These are phyloP conservation scores for Brassica cretica DNA, from an alignment of 345 rosid genomes.

Conservation along the genomic window DNA sequence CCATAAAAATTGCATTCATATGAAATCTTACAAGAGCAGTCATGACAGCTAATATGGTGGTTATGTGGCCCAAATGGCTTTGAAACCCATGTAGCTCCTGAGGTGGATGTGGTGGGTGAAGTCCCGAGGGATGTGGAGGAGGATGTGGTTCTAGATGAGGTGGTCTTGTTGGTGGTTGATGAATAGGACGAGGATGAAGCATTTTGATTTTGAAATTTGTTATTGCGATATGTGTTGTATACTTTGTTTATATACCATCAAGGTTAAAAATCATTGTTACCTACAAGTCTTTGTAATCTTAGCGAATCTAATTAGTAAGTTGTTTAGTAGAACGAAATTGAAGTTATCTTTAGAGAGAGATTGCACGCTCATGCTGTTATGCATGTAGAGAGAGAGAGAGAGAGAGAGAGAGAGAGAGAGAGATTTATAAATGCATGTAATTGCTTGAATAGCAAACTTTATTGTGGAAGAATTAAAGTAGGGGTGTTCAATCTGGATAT, in stretches of 20 bases:
- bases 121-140: conserved; percentile 23
- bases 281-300: conserved; percentile 27
- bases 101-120: conserved; percentile 32
- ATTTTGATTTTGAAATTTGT: conserved; percentile 16
- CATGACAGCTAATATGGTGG: not conserved
- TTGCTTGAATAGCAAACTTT: not conserved
- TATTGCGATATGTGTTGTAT: conserved; percentile 18
- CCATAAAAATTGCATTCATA: too few species aligned
- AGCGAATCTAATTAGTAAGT: not conserved
- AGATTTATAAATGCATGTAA: not conserved
- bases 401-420: not conserved
- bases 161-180: conserved; percentile 29
- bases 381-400: not conserved
- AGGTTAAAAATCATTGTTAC: conserved; percentile 1
- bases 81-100: conserved; percentile 14
- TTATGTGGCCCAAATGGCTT: not conserved
- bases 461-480: not conserved
- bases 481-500: too few species aligned
- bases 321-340: conserved; percentile 11
- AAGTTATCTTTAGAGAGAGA: conserved; percentile 5
- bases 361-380: not conserved
- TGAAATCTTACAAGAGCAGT: too few species aligned
- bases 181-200: conserved; percentile 19
- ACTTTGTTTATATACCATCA: conserved; percentile 21
- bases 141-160: conserved; percentile 20